phyloP scores from a whole-genome alignment of 225 moss, liverwort and hornwort species.

The Physcomitrellopsis africana region DNA sequence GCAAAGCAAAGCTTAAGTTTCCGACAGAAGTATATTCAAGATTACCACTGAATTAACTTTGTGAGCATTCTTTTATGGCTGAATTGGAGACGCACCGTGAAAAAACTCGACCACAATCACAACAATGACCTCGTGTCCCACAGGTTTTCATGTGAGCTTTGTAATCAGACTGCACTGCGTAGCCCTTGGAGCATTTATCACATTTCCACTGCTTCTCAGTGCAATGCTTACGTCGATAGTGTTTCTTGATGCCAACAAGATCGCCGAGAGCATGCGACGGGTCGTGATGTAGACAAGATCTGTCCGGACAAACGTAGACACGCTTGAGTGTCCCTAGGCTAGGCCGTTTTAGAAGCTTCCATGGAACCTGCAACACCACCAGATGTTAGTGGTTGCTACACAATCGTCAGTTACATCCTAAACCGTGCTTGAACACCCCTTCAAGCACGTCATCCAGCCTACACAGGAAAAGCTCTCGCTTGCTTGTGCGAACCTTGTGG shows the following conservation, averaged over 20 bases:
- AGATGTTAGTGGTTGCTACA: no score
- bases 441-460: no score
- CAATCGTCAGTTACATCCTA: no score
- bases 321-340: conserved; percentile 46
- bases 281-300: conserved; percentile 72
- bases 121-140: conserved; percentile 79
- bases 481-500: conserved; percentile 55
- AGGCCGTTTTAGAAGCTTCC: conserved; percentile 69
- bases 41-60: no score
- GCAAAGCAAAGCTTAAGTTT: no score
- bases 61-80: not conserved
- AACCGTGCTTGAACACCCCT: no score
- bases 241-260: conserved; percentile 80
- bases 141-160: conserved; percentile 80
- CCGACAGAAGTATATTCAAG: no score
- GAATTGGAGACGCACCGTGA: conserved; percentile 46
- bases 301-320: conserved; percentile 74
- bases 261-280: conserved; percentile 72
- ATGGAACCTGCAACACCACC: conserved; percentile 54
- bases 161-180: conserved; percentile 78
- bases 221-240: conserved; percentile 70
- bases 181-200: conserved; percentile 69
- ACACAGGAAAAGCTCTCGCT: not conserved
- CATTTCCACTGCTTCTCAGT: conserved; percentile 81
- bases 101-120: conserved; percentile 74